phyloP scores from a whole-genome alignment of 1,139 yeast species.

The Geotrichum siamense region DNA sequence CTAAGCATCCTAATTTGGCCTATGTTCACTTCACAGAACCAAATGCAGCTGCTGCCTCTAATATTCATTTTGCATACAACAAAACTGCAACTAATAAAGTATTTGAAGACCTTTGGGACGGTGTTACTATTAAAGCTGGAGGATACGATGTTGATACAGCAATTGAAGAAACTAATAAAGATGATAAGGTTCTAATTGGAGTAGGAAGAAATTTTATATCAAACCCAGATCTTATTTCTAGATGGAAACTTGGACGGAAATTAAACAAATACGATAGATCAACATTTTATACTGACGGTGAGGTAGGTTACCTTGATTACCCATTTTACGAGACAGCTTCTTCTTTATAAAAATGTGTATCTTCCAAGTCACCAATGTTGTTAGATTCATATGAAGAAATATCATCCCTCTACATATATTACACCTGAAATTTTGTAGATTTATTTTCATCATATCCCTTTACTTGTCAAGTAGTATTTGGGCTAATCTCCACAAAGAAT shows the following conservation, averaged over 20 bases:
- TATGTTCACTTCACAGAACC: constrained; percentile 46
- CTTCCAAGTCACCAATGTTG: no score
- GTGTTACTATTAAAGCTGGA: constrained; percentile 38
- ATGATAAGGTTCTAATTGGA: constrained; percentile 40
- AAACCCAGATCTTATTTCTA: constrained; percentile 48
- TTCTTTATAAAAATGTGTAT: no score
- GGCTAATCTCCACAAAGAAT: no score
- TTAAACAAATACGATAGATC: constrained; percentile 38
- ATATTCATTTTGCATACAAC: constrained; percentile 4
- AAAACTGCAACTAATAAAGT: constrained; percentile 7
- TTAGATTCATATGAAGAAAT: no score
- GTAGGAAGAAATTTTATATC: constrained; percentile 44
- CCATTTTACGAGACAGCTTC: constrained; percentile 8
- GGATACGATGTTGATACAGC: constrained; percentile 31
- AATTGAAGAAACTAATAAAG: constrained; percentile 26
- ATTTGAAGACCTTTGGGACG: constrained; percentile 34
- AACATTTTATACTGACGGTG: constrained; percentile 34
- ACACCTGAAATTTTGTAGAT: no score
- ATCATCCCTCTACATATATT: no score
- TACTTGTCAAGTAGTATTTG: no score
- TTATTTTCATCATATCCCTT: no score
- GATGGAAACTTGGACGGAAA: constrained; percentile 38
- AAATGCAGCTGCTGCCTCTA: constrained; percentile 20
- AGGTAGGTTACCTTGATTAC: constrained; percentile 20
- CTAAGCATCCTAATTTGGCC: constrained; percentile 37